These are phyloP conservation scores for Hypoxylon sp. DNA, from an alignment of 2,329 filamentous ascomycete genomes.

Conservation along the genomic window DNA sequence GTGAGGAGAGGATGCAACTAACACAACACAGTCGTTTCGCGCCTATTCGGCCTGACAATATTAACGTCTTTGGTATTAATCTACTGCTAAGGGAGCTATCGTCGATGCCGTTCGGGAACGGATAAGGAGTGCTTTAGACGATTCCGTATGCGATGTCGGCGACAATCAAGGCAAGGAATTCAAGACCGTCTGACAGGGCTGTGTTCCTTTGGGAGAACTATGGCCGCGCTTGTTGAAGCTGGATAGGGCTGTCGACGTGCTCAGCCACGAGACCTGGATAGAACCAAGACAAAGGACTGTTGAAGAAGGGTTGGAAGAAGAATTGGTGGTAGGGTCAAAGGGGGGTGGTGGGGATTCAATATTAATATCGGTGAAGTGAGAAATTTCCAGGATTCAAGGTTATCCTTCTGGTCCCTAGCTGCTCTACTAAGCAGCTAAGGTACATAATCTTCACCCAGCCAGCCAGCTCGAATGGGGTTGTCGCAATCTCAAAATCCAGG, in stretches of 20 bases:
- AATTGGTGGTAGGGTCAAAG: conserved; percentile 16
- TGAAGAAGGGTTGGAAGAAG: conserved; percentile 27
- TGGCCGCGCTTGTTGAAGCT: background rate
- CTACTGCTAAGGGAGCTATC: background rate
- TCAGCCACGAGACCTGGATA: conserved; percentile 10
- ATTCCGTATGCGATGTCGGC: conserved; percentile 12
- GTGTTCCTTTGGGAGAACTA: background rate
- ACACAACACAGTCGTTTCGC: background rate
- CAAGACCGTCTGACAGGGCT: background rate
- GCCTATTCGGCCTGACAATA: background rate
- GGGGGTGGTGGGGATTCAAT: conserved; percentile 20
- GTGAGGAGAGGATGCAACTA: background rate
- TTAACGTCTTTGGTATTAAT: background rate
- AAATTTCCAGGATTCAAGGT: conserved; percentile 49
- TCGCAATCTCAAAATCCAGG: conserved; percentile 28
- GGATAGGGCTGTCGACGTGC: conserved; percentile 15
- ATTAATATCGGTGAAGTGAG: conserved; percentile 43
- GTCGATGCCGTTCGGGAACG: background rate
- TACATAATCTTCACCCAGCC: conserved; percentile 20
- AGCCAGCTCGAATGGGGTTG: conserved; percentile 7
- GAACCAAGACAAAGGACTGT: conserved; percentile 22
- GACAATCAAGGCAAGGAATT: background rate
- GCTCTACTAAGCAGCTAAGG: too few relatives aligned
- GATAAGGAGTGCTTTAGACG: background rate
- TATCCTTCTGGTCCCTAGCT: background rate